A percentile compares a stretch with the other conserved stretches of the same genome.
Conservation (phyloP, 2,329 filamentous ascomycete genomes). For the Tolypocladium capitatum region DNA sequence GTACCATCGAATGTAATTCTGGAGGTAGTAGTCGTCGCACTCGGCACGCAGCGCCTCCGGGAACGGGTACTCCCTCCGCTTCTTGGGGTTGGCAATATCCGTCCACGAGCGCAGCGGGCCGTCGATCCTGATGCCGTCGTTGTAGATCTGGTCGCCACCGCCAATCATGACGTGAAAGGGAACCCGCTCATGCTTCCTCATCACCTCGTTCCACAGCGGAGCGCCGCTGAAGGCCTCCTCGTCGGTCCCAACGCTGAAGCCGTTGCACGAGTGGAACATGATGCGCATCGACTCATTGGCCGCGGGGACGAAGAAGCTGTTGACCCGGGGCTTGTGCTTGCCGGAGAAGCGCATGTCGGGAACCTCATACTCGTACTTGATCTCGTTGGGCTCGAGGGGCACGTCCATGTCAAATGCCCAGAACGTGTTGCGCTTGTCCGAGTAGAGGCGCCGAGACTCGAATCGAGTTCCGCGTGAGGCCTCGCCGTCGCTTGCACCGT, state of each 20-base stretch:
- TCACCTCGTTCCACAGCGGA: conserved; percentile 89
- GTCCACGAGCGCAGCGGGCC: conserved; percentile 78
- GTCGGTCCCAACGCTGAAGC: conserved; percentile 81
- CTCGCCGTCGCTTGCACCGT: conserved; percentile 15
- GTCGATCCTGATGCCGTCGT: conserved; percentile 76
- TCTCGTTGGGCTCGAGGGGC: conserved; percentile 57
- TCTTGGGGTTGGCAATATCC: conserved; percentile 66
- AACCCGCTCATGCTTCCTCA: conserved; percentile 61
- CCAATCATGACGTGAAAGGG: conserved; percentile 96
- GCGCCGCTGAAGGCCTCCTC: conserved; percentile 77
- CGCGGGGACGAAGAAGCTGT: conserved; percentile 75
- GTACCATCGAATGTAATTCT: conserved; percentile 81
- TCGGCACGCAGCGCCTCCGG: conserved; percentile 65
- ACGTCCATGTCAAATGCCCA: conserved; percentile 82
- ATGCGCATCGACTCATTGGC: conserved; percentile 83
- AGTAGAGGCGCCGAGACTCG: conserved; percentile 42
- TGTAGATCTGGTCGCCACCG: conserved; percentile 93
- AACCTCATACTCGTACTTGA: conserved; percentile 67
- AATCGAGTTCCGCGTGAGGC: conserved; percentile 28
- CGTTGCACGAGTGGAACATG: conserved; percentile 98
- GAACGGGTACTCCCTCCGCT: conserved; percentile 69
- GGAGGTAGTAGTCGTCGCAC: conserved; percentile 81
- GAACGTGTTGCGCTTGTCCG: conserved; percentile 62
- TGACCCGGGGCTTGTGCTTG: conserved; percentile 42
- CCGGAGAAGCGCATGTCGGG: conserved; percentile 49